phyloP scores from a whole-genome alignment of 116 monocot genomes.

The Dioscorea cayenensis region DNA sequence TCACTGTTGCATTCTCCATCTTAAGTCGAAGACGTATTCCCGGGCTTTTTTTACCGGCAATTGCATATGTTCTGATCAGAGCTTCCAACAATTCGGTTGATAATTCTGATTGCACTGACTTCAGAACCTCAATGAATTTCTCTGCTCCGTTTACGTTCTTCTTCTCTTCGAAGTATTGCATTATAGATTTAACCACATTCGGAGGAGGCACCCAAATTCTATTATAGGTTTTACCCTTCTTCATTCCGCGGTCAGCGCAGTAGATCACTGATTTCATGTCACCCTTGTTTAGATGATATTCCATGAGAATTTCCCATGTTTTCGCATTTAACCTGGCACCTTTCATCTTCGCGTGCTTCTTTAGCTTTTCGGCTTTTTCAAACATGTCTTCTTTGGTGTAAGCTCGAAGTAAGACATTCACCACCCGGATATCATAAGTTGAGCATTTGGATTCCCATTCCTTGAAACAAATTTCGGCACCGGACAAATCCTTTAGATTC shows the following conservation, averaged over 20 bases:
- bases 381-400: conserved; percentile 66
- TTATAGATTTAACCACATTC: conserved; percentile 34
- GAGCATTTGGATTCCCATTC: conserved; percentile 86
- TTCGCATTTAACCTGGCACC: conserved; percentile 80
- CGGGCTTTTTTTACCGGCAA: conserved; percentile 50
- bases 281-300: conserved; percentile 53
- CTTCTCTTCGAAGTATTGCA: conserved; percentile 60
- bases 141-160: conserved; percentile 64
- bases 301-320: conserved; percentile 91
- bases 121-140: conserved; percentile 52
- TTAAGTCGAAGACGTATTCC: conserved; percentile 69
- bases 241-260: conserved; percentile 64
- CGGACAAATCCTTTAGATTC: conserved; percentile 84
- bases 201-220: conserved; percentile 66
- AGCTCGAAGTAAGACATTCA: conserved; percentile 61
- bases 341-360: conserved; percentile 44
- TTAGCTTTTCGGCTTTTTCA: conserved; percentile 51
- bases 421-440: conserved; percentile 72
- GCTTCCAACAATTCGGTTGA: conserved; percentile 49
- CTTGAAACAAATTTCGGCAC: conserved; percentile 77
- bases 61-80: conserved; percentile 59
- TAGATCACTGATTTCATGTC: conserved; percentile 53
- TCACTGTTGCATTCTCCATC: conserved; percentile 67
- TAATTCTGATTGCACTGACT: conserved; percentile 28
- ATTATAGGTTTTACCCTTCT: conserved; percentile 46